A percentile compares a stretch with the other conserved stretches of the same genome.
Conservation (phyloP, 768 basidiomycete genomes). For the Cyclocybe aegerita region DNA sequence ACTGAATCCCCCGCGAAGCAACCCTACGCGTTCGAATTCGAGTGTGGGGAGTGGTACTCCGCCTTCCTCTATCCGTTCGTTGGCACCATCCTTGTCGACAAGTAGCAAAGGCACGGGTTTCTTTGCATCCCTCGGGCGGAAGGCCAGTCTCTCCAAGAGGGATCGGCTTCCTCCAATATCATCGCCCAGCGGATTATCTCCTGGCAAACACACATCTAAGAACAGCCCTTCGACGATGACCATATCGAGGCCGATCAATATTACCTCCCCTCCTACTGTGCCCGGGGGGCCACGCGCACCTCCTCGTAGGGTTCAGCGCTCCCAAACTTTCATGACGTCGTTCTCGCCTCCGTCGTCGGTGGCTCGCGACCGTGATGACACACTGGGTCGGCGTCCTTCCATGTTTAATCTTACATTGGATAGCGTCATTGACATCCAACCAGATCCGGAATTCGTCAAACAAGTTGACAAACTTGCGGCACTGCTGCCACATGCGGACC, state of each 20-base stretch:
- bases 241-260: conserved; percentile 30
- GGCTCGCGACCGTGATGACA: conserved; percentile 26
- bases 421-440: conserved; percentile 32
- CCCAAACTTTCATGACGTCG: conserved; percentile 61
- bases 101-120: conserved; percentile 53
- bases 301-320: conserved; percentile 59
- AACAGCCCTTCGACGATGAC: conserved; percentile 11
- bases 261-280: conserved; percentile 47
- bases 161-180: conserved; percentile 18
- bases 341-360: conserved; percentile 26
- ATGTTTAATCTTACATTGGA: conserved; percentile 30
- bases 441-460: conserved; percentile 55
- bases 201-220: conserved; percentile 12
- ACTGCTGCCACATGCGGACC: conserved; percentile 73
- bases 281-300: conserved; percentile 77
- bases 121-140: conserved; percentile 74
- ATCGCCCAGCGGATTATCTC: conserved; percentile 17
- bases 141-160: conserved; percentile 48
- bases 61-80: conserved; percentile 51
- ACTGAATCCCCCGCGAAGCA: conserved; percentile 25
- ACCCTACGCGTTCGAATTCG: conserved; percentile 31
- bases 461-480: conserved; percentile 74
- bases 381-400: conserved; percentile 37
- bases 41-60: conserved; percentile 35
- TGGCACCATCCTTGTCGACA: conserved; percentile 38